Conservation (phyloP, 1,284 basidiomycete genomes). For the Malassezia brasiliensis region DNA sequence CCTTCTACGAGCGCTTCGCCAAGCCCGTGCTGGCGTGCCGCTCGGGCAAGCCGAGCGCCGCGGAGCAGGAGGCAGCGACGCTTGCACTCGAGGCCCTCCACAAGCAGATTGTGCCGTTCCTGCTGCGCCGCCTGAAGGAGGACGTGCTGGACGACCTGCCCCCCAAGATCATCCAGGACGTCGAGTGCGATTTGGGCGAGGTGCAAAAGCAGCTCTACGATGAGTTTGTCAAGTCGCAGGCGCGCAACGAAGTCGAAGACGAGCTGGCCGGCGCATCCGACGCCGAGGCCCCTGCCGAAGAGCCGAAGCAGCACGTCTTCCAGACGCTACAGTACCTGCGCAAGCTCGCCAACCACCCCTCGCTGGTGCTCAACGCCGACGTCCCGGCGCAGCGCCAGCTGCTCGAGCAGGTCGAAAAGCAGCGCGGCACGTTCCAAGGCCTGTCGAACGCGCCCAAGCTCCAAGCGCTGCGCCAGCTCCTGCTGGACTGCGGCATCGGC, state of each 20-base stretch:
- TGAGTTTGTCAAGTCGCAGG: constrained; percentile 62
- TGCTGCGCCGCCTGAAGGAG: constrained; percentile 90
- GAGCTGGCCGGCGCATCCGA: constrained; percentile 49
- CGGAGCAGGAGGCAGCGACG: constrained; percentile 71
- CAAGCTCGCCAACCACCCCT: constrained; percentile 96
- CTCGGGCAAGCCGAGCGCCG: constrained; percentile 75
- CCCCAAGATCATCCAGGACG: constrained; percentile 99
- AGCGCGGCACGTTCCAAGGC: constrained; percentile 57
- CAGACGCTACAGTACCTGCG: constrained; percentile 78
- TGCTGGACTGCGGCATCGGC: constrained; percentile 82
- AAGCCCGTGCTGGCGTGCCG: constrained; percentile 91
- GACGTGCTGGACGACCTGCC: constrained; percentile 92
- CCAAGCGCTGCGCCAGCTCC: constrained; percentile 54
- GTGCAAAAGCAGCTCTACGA: constrained; percentile 60
- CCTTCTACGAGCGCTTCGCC: constrained; percentile 89
- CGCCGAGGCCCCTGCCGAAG: constrained; percentile 30
- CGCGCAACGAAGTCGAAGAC: constrained; percentile 51
- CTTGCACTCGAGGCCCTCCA: constrained; percentile 89
- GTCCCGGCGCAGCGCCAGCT: constrained; percentile 55
- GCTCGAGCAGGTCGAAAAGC: constrained; percentile 54
- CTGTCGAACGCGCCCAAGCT: constrained; percentile 89
- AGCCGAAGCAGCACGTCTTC: constrained; percentile 51
- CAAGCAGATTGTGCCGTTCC: constrained; percentile 97
- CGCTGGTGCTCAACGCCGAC: constrained; percentile 32
- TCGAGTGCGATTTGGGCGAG: constrained; percentile 86